phyloP scores from a whole-genome alignment of 495 filamentous ascomycete species.

The Clohesyomyces aquaticus region DNA sequence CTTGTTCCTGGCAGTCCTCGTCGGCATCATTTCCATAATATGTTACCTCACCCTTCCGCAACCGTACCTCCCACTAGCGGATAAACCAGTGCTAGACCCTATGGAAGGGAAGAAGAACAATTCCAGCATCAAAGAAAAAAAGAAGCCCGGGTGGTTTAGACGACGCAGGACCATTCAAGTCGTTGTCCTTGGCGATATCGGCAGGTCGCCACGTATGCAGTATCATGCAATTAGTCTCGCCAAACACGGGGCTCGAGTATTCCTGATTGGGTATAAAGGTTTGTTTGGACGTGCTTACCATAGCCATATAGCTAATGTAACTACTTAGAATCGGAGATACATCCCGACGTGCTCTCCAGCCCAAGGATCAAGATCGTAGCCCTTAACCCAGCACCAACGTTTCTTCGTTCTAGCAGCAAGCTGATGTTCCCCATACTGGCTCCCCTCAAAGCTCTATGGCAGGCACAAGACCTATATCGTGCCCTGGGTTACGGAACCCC shows the following conservation, averaged over 20 bases:
- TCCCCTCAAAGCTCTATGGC: constrained; percentile 85
- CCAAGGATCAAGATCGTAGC: constrained; percentile 69
- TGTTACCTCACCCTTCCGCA: constrained; percentile 34
- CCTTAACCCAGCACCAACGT: constrained; percentile 62
- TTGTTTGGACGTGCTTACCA: constrained; percentile 4
- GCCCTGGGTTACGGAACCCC: constrained; percentile 73
- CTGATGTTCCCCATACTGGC: constrained; percentile 78
- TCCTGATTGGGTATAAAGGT: constrained; percentile 89
- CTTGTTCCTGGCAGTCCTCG: constrained; percentile 14
- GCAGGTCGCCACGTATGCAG: constrained; percentile 95
- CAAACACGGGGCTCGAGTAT: constrained; percentile 75
- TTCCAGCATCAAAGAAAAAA: neutral
- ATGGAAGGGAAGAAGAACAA: constrained; percentile 13
- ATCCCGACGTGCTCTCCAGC: constrained; percentile 72
- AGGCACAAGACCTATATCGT: constrained; percentile 68
- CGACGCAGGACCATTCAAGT: constrained; percentile 67
- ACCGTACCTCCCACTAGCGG: constrained; percentile 34
- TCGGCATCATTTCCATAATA: constrained; percentile 30
- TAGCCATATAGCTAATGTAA: constrained; percentile 1
- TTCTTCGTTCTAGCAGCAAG: constrained; percentile 68
- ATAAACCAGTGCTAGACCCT: constrained; percentile 17
- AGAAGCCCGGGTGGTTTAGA: constrained; percentile 29
- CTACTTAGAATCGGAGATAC: constrained; percentile 65
- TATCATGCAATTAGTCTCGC: constrained; percentile 96
- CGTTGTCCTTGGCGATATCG: constrained; percentile 97